A percentile compares a stretch with the other conserved stretches of the same genome.
Conservation (phyloP, 371 early-diverging fungal genomes). For the Rhizopus microsporus region DNA sequence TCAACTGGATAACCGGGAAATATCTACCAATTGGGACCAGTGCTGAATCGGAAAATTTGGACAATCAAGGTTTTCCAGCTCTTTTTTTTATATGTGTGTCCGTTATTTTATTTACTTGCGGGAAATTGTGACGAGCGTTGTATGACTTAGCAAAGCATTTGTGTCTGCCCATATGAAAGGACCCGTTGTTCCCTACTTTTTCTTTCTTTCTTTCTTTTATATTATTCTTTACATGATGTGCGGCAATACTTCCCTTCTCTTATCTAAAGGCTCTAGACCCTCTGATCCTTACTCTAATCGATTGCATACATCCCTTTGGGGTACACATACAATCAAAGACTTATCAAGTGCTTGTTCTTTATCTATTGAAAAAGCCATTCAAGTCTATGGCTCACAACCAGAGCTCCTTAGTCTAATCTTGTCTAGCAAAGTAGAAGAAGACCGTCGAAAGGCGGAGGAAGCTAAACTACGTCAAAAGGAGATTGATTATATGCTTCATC, state of each 20-base stretch:
- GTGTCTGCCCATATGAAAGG: conserved; percentile 19
- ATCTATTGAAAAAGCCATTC: conserved; percentile 42
- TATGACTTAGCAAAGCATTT: conserved; percentile 1
- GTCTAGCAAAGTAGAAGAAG: conserved; percentile 58
- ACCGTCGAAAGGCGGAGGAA: conserved; percentile 56
- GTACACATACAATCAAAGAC: neutral
- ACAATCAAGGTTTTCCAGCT: conserved; percentile 1
- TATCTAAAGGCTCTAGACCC: conserved; percentile 9
- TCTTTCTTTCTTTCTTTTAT: conserved; percentile 4
- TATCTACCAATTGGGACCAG: conserved; percentile 6
- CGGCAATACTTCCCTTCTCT: conserved; percentile 1
- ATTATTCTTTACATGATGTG: neutral
- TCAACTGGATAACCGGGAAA: neutral
- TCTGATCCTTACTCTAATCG: conserved; percentile 17
- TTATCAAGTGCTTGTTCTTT: conserved; percentile 6
- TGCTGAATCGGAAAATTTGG: neutral
- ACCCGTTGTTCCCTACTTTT: conserved; percentile 32
- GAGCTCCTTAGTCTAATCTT: conserved; percentile 54
- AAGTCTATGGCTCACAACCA: conserved; percentile 46
- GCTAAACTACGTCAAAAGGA: conserved; percentile 52
- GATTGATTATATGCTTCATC: conserved; percentile 37
- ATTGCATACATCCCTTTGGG: neutral
- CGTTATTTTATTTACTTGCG: neutral
- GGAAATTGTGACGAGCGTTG: conserved; percentile 1
- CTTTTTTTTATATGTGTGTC: neutral